phyloP scores from a whole-genome alignment of 1,139 yeast species.

The Arxiozyma telluris region DNA sequence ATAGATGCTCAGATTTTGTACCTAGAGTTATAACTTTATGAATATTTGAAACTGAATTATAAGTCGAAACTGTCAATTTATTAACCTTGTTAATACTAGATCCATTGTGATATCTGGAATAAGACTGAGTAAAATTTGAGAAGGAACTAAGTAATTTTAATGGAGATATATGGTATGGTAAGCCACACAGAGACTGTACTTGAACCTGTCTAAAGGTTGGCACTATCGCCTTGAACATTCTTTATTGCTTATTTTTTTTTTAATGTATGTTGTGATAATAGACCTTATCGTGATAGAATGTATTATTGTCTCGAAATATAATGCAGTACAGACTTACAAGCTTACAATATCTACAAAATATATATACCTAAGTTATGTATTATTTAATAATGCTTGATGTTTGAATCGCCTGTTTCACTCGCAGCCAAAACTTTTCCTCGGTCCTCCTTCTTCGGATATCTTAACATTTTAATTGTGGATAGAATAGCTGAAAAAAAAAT shows the following conservation, averaged over 20 bases:
- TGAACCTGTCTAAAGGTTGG: background rate
- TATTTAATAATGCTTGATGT: too few relatives aligned
- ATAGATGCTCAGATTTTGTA: background rate
- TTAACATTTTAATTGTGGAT: too few relatives aligned
- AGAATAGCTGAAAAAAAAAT: too few relatives aligned
- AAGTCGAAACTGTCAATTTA: background rate
- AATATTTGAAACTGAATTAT: background rate
- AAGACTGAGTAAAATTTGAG: background rate
- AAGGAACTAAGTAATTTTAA: too few relatives aligned
- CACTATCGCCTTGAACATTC: background rate
- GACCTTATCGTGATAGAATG: too few relatives aligned
- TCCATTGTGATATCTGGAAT: background rate
- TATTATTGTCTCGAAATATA: too few relatives aligned
- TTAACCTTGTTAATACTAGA: too few relatives aligned
- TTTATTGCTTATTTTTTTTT: too few relatives aligned
- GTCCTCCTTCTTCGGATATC: background rate
- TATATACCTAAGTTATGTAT: too few relatives aligned
- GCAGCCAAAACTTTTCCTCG: background rate
- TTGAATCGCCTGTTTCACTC: too few relatives aligned
- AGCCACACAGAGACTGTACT: background rate
- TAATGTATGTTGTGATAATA: too few relatives aligned
- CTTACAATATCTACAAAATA: background rate
- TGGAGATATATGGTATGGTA: background rate
- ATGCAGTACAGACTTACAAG: background rate
- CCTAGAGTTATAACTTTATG: background rate